Base-by-base conservation (phyloP, 2,329 filamentous ascomycete species). In the Sarocladium oryzae region DNA sequence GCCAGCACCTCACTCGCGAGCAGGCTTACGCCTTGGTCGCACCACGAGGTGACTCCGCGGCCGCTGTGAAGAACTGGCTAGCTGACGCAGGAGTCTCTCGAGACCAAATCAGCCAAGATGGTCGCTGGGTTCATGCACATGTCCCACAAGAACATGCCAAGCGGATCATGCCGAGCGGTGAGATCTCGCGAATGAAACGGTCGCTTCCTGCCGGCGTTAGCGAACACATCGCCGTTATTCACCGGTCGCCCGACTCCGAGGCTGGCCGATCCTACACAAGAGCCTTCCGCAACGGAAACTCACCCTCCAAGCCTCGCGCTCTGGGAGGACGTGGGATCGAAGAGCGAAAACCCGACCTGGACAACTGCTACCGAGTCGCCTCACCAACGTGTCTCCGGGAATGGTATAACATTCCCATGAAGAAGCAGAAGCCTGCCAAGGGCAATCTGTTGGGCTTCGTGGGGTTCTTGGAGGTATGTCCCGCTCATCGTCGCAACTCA, bases 381-480 rank as follows among this genome's bases (percentile, higher is more conserved):
- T 75, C 73, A 0, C 75, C 75, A 1, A 62, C 63, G 1, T 78
- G 75, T 28, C 53, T 77, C 4, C 66, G 68, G 35, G 64, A 69
- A 6, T 58, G 76, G 13, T 78, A 78, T 60, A 67, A 69, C 2
- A 66, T 77, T 23, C 63, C 63, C 23, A 53, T 62, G 8, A 63
- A 68, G 24, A 81, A 85, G 8, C 69, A 77, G 7, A 81, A 65
- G 20, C 77, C 82, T 10, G 79, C 72, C 59, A 80, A 73, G 21
- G 85, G 69, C 0, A 84, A 85, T 52, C 78, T 75, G 53, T 79
- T 84, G 49, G 85, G 84, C n/a, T 81, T 89, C 16, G 57, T 58
- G 18, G 74, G 72, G 4, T 78, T 75, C 54, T 57, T 67, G 0
- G 62, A 67, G 33, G 71, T 55, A 10, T 21, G 24, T 28, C 5